Percentiles rank a stretch among this genome's conserved stretches.
phyloP scores from a whole-genome alignment of 2,329 filamentous ascomycete species.

The Lasiodiplodia theobromae region DNA sequence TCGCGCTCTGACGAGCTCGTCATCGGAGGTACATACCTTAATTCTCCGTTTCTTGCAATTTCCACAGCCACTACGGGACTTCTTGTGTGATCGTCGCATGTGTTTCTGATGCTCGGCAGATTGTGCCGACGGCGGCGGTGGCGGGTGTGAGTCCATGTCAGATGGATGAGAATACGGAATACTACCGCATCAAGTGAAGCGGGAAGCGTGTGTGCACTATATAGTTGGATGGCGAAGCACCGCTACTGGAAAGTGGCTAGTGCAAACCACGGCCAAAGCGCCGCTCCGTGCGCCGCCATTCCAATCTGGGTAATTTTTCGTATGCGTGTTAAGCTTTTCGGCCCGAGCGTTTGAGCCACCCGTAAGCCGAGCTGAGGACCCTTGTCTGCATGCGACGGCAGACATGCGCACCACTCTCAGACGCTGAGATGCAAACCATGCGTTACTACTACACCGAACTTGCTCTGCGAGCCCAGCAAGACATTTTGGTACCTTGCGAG shows the following conservation, averaged over 20 bases:
- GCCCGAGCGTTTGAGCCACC: slow-evolving; percentile 1
- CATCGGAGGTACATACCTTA: slow-evolving; percentile 32
- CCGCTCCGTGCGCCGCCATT: neutral
- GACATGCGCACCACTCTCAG: no score
- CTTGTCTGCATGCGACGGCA: no score
- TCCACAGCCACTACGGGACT: slow-evolving; percentile 36
- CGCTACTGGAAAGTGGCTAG: neutral
- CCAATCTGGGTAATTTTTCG: neutral
- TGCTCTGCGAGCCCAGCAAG: no score
- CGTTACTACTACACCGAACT: no score
- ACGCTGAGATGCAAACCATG: no score
- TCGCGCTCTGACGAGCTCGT: neutral
- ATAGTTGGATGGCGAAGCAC: neutral
- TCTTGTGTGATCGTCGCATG: slow-evolving; percentile 34
- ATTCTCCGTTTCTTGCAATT: slow-evolving; percentile 38
- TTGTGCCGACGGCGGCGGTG: neutral
- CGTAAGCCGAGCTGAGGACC: neutral
- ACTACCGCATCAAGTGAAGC: neutral
- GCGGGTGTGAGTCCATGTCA: neutral
- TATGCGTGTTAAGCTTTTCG: neutral
- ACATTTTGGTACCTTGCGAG: no score
- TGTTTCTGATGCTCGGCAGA: neutral
- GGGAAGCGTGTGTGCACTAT: neutral
- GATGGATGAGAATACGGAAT: slow-evolving; percentile 5
- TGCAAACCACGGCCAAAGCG: neutral